Percentiles rank a stretch among this genome's conserved stretches.
Conservation (phyloP, 2,329 filamentous ascomycete species). For the Aspergillus novofumigatus region DNA sequence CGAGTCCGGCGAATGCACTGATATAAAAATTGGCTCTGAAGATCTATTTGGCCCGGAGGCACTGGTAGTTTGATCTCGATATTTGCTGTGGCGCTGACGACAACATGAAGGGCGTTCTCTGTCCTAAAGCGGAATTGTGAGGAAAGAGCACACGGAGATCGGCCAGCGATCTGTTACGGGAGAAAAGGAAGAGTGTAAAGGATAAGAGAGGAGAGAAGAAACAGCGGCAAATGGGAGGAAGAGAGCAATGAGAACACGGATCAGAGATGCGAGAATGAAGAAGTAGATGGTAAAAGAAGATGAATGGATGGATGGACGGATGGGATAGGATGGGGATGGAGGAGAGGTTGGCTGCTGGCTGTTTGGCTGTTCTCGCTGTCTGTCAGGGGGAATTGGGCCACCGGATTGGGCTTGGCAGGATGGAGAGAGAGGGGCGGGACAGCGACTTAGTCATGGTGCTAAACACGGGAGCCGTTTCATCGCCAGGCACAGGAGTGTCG, state of each 20-base stretch:
- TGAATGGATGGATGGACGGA: neutral
- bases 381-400: neutral
- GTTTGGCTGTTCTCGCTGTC: neutral
- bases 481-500: neutral
- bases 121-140: slow-evolving; percentile 3
- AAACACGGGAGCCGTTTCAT: neutral
- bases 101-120: slow-evolving; percentile 34
- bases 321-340: neutral
- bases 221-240: slow-evolving; percentile 2
- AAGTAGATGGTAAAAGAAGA: neutral
- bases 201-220: slow-evolving; percentile 2
- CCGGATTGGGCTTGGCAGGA: neutral
- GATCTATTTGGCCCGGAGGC: slow-evolving; percentile 19
- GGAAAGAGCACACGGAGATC: slow-evolving; percentile 19
- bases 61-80: slow-evolving; percentile 20
- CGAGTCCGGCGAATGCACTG: neutral
- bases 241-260: neutral
- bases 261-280: neutral
- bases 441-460: neutral
- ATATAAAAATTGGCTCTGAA: slow-evolving; percentile 14
- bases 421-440: neutral
- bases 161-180: slow-evolving; percentile 23
- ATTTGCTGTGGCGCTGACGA: slow-evolving; percentile 22
- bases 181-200: slow-evolving; percentile 1
- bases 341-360: neutral